Evolutionary conservation across 2,329 filamentous ascomycete genomes (phyloP).

Genomic region (Catunica adiposa): DNA sequence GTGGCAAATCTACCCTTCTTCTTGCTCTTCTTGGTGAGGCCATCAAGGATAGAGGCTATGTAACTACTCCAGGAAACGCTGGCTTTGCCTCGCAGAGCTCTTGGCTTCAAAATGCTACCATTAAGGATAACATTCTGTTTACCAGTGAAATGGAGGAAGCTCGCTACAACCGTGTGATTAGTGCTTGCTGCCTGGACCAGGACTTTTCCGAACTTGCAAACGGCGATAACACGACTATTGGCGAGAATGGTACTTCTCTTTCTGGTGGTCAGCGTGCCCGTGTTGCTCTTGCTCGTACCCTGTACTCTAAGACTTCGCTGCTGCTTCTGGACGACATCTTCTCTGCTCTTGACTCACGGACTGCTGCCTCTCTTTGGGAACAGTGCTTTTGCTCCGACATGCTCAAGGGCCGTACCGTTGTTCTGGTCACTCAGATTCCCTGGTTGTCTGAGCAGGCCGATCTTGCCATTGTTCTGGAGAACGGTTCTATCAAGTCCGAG

Average conservation of each 20-base stretch:
- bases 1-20: slow-evolving; percentile 40
- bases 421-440: slow-evolving; percentile 40
- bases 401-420: slow-evolving; percentile 35
- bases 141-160: slow-evolving; percentile 32
- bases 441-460: slow-evolving; percentile 37
- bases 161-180: slow-evolving; percentile 38
- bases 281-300: slow-evolving; percentile 37
- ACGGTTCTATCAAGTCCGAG: slow-evolving; percentile 25
- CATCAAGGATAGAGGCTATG: slow-evolving; percentile 29
- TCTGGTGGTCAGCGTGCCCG: slow-evolving; percentile 41
- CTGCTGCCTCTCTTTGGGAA: slow-evolving; percentile 38
- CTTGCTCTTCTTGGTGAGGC: slow-evolving; percentile 39
- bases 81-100: slow-evolving; percentile 41
- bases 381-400: slow-evolving; percentile 40
- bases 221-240: slow-evolving; percentile 35
- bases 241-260: slow-evolving; percentile 37
- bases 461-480: slow-evolving; percentile 29
- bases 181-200: slow-evolving; percentile 36
- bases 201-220: slow-evolving; percentile 35
- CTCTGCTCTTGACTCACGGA: slow-evolving; percentile 42
- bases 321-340: slow-evolving; percentile 44
- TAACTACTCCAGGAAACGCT: slow-evolving; percentile 34
- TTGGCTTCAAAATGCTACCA: slow-evolving; percentile 41
- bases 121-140: slow-evolving; percentile 39
- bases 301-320: slow-evolving; percentile 39